A percentile compares a stretch with the other conserved stretches of the same genome.
Conservation (phyloP, 192 early-diverging fungal genomes). For the Backusella sp. region DNA sequence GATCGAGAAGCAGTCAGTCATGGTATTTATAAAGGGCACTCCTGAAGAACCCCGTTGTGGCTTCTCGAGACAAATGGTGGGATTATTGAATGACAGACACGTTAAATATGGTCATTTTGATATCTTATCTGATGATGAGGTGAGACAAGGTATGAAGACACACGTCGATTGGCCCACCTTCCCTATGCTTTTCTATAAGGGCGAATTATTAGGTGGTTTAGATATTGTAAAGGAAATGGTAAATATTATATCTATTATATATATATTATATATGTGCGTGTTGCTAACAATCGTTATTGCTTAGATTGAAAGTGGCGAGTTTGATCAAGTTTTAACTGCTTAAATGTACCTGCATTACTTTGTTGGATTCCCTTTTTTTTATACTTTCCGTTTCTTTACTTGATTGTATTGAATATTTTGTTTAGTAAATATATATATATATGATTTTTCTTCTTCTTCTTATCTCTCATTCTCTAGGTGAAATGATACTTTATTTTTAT, state of each 20-base stretch:
- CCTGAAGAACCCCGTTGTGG: constrained; percentile 91
- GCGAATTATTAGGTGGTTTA: constrained; percentile 91
- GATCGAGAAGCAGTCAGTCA: constrained; percentile 68
- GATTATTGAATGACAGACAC: constrained; percentile 70
- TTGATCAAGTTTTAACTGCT: constrained; percentile 59
- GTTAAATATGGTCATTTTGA: constrained; percentile 88
- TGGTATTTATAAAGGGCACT: constrained; percentile 98
- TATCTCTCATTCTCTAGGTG: not conserved
- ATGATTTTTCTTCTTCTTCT: not conserved
- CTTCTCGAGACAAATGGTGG: constrained; percentile 82
- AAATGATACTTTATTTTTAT: not conserved
- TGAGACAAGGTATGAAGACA: constrained; percentile 86
- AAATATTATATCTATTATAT: not conserved
- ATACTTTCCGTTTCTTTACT: not conserved
- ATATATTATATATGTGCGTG: not conserved
- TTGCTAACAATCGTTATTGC: not conserved
- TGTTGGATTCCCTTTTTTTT: not conserved
- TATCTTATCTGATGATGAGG: constrained; percentile 90
- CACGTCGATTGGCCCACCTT: constrained; percentile 95
- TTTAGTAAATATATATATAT: not conserved
- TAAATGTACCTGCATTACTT: constrained; percentile 12
- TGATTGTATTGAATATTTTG: not conserved
- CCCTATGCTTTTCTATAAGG: constrained; percentile 91
- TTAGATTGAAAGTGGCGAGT: constrained; percentile 62
- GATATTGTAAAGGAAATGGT: constrained; percentile 96